Conservation (phyloP, 2,329 filamentous ascomycete species). For the Fusarium lyarnte region DNA sequence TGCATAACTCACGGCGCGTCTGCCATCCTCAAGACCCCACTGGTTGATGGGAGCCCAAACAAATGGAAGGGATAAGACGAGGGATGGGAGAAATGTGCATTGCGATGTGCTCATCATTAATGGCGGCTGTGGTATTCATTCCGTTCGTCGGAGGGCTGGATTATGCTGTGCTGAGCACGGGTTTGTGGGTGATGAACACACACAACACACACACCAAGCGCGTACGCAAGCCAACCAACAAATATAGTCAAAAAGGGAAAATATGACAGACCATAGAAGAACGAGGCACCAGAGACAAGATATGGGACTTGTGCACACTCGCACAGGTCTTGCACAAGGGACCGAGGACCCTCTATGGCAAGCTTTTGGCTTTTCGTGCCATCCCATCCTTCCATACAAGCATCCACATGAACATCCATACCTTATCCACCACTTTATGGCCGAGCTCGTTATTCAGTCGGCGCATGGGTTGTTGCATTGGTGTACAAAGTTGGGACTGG, state of each 20-base stretch:
- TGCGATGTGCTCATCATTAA: constrained; percentile 28
- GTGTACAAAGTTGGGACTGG: constrained; percentile 19
- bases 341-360: constrained; percentile 21
- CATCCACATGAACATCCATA: constrained; percentile 33
- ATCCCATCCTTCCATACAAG: constrained; percentile 24
- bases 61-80: constrained; percentile 35
- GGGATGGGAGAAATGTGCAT: constrained; percentile 36
- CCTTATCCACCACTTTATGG: constrained; percentile 41
- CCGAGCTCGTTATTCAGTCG: constrained; percentile 45
- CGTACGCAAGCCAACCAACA: constrained; percentile 26
- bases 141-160: constrained; percentile 19
- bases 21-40: constrained; percentile 36
- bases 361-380: constrained; percentile 22
- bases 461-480: constrained; percentile 41
- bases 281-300: constrained; percentile 19
- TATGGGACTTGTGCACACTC: constrained; percentile 34
- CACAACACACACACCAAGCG: constrained; percentile 25
- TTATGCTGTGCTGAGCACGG: constrained; percentile 11
- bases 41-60: constrained; percentile 29
- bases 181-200: constrained; percentile 24
- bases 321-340: constrained; percentile 35
- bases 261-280: constrained; percentile 20
- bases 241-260: neutral
- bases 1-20: constrained; percentile 42
- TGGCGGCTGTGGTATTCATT: constrained; percentile 33